These are phyloP conservation scores for Amborella trichopoda DNA, from an alignment of 164 flowering plant genomes.

Conservation along the genomic window DNA sequence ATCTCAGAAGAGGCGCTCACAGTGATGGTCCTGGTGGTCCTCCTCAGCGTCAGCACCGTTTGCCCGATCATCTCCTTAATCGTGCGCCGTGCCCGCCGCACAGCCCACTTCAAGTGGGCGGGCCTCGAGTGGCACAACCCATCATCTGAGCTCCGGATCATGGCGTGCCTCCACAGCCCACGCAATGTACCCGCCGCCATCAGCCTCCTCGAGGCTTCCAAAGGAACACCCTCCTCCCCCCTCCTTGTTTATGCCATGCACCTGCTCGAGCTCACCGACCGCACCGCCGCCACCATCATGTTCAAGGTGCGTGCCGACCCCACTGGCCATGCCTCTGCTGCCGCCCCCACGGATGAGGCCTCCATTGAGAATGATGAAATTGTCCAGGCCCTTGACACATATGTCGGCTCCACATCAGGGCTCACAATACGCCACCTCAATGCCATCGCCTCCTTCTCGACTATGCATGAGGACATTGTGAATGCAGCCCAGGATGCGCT, in stretches of 20 bases:
- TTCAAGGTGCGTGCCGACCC: constrained; percentile 57
- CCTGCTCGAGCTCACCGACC: constrained; percentile 45
- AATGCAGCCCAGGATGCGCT: constrained; percentile 25
- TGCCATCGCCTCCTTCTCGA: constrained; percentile 22
- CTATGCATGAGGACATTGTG: constrained; percentile 39
- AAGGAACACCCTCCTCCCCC: constrained; percentile 24
- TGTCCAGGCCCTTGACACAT: too few relatives aligned
- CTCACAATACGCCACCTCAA: constrained; percentile 41
- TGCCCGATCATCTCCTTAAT: too few relatives aligned
- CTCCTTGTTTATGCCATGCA: constrained; percentile 30
- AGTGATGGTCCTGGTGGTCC: too few relatives aligned
- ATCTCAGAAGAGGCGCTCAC: too few relatives aligned
- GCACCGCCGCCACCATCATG: constrained; percentile 37
- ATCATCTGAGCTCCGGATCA: constrained; percentile 22
- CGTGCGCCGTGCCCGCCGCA: constrained; percentile 33
- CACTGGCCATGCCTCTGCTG: constrained; percentile 39
- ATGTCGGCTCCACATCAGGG: too few relatives aligned
- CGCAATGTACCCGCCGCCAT: constrained; percentile 28
- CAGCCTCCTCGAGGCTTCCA: constrained; percentile 35
- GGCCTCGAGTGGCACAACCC: constrained; percentile 36
- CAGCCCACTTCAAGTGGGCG: constrained; percentile 45
- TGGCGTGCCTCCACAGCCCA: constrained; percentile 39
- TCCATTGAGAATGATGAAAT: too few relatives aligned
- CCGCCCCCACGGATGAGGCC: constrained; percentile 29
- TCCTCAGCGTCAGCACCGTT: too few relatives aligned